Evolutionary conservation across 2,329 filamentous ascomycete species (phyloP).

Genomic region (Mycosphaerella sp.): DNA sequence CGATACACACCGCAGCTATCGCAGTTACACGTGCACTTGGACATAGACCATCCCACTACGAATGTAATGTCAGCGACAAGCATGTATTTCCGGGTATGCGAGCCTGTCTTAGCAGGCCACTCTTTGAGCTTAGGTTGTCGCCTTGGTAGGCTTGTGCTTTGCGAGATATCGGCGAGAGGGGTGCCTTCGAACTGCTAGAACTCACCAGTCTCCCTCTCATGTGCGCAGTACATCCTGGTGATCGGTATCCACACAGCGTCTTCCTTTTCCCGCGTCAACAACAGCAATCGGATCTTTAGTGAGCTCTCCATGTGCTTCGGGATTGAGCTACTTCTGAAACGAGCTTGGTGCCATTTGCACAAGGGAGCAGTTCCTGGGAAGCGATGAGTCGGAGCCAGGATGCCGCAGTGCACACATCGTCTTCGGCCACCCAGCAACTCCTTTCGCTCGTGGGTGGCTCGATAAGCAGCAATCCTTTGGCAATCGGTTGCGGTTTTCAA

Average conservation of each 20-base stretch:
- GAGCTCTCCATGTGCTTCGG: slow-evolving; percentile 16
- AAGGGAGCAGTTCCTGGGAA: slow-evolving; percentile 20
- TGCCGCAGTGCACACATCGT: slow-evolving; percentile 26
- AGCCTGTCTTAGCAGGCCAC: no score
- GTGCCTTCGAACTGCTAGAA: no score
- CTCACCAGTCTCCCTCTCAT: slow-evolving; percentile 13
- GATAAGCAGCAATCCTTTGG: slow-evolving; percentile 23
- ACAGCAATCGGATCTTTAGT: slow-evolving; percentile 14
- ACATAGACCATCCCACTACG: slow-evolving; percentile 15
- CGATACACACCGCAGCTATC: slow-evolving; percentile 13
- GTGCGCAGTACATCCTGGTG: slow-evolving; percentile 19
- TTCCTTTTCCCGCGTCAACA: slow-evolving; percentile 8
- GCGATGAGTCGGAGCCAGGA: slow-evolving; percentile 11
- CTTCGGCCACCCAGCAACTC: slow-evolving; percentile 19
- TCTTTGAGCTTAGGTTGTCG: no score
- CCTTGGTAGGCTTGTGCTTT: no score
- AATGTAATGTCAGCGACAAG: no score
- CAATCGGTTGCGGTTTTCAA: slow-evolving; percentile 22
- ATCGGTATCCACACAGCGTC: slow-evolving; percentile 18
- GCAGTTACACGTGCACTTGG: slow-evolving; percentile 19
- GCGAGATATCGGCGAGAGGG: no score
- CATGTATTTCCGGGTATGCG: no score
- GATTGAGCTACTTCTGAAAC: slow-evolving; percentile 21
- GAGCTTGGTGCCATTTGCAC: slow-evolving; percentile 24
- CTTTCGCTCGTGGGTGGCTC: slow-evolving; percentile 23